These are phyloP conservation scores for Irineochytrium annulatum DNA, from an alignment of 192 early-diverging fungal species.

Conservation along the genomic window DNA sequence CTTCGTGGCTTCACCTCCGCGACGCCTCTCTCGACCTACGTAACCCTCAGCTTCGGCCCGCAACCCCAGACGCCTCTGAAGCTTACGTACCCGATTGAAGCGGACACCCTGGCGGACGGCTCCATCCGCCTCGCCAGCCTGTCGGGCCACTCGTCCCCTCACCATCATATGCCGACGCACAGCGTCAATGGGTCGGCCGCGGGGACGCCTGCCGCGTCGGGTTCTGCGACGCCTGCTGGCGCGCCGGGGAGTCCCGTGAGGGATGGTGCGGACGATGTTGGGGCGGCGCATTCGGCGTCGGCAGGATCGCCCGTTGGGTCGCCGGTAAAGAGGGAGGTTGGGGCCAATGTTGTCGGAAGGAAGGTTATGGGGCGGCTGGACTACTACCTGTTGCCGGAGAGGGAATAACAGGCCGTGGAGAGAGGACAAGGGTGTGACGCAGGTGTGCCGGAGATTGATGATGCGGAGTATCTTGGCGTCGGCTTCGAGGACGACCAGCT, in stretches of 20 bases:
- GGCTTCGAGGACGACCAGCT: too few relatives aligned
- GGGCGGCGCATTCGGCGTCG: too few relatives aligned
- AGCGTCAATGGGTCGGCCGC: neutral
- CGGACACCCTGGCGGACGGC: constrained; percentile 7
- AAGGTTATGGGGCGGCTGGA: constrained; percentile 19
- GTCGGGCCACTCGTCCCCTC: neutral
- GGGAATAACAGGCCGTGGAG: too few relatives aligned
- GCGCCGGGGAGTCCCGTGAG: neutral
- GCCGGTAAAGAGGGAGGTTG: neutral
- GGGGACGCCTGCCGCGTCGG: neutral
- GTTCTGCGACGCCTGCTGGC: neutral
- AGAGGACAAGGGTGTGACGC: too few relatives aligned
- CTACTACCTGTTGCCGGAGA: constrained; percentile 20
- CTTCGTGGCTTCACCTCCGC: constrained; percentile 29
- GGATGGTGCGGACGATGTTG: neutral
- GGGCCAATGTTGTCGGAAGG: constrained; percentile 1
- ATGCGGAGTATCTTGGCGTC: too few relatives aligned
- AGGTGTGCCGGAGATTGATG: too few relatives aligned
- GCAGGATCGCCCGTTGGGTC: neutral
- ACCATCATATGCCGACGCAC: neutral
- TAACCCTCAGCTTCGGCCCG: constrained; percentile 23
- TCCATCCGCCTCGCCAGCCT: neutral
- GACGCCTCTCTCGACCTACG: constrained; percentile 25
- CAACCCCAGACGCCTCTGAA: constrained; percentile 23
- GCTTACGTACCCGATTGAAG: constrained; percentile 26